phyloP scores from a whole-genome alignment of 2,329 filamentous ascomycete species.

The Tolypocladium tropicale region DNA sequence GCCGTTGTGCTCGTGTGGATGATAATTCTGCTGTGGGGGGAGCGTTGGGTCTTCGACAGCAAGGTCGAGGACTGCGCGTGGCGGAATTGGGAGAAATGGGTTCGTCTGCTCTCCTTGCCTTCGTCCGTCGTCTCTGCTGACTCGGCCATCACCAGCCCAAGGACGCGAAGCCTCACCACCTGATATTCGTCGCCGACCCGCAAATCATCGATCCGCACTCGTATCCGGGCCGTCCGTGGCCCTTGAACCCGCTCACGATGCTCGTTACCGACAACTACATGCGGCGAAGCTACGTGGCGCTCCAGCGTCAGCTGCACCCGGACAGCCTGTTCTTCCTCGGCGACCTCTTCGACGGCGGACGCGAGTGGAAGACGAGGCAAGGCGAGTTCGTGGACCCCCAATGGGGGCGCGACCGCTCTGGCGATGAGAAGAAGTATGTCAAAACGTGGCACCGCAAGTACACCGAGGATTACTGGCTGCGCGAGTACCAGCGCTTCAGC shows the following conservation, averaged over 20 bases:
- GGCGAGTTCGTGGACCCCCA: slow-evolving; percentile 49
- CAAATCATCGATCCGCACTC: slow-evolving; percentile 90
- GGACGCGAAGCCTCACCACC: slow-evolving; percentile 69
- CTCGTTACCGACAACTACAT: slow-evolving; percentile 82
- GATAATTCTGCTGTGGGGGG: slow-evolving; percentile 71
- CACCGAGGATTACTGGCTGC: slow-evolving; percentile 72
- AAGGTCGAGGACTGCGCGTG: slow-evolving; percentile 67
- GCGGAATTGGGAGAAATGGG: slow-evolving; percentile 89
- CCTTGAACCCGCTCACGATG: slow-evolving; percentile 41
- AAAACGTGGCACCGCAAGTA: slow-evolving; percentile 66
- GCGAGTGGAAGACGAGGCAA: slow-evolving; percentile 76
- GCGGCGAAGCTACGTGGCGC: slow-evolving; percentile 65
- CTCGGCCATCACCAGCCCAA: slow-evolving; percentile 47
- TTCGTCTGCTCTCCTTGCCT: slow-evolving; percentile 30
- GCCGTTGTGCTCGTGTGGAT: slow-evolving; percentile 65
- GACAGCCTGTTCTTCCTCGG: slow-evolving; percentile 87
- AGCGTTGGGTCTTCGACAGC: slow-evolving; percentile 65
- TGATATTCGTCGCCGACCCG: slow-evolving; percentile 79
- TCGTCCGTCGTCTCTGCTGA: background rate
- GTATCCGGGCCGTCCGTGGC: slow-evolving; percentile 71
- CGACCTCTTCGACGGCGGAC: slow-evolving; percentile 88
- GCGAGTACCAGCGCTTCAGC: slow-evolving; percentile 79
- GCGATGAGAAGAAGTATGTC: slow-evolving; percentile 41
- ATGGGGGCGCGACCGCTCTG: slow-evolving; percentile 43
- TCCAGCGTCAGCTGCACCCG: slow-evolving; percentile 68